Base-by-base conservation (phyloP, 805 yeast species). In the Ogataea paraovalis region DNA sequence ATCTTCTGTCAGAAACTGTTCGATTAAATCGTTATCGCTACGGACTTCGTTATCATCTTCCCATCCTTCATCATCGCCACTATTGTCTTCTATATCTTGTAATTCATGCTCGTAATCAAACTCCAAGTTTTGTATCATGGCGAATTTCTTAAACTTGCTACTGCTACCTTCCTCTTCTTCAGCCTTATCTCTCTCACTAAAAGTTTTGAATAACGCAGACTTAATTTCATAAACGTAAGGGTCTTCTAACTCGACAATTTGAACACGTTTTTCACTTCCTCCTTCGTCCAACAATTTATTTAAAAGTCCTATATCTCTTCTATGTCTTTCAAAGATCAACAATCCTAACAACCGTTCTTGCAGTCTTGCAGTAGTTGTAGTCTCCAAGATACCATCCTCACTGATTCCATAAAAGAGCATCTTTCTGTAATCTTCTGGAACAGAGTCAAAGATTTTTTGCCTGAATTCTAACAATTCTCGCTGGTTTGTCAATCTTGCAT, bases 51-150 rank as follows among this genome's bases (percentile, higher is more conserved):
- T 55, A 6, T 53, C 59, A 3, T 52, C 56, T 42, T 67, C 61
- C 30, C 28, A 25, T 6, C 10, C 28, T 7, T 25, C 28, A 25
- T 10, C 28, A 25, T 25, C 28, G 10, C 28, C 28, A 25, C 10
- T 10, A 25, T 10, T 10, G 39, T 62, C 64, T 12, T 54, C 57
- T 8, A 52, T 57, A 4, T 51, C 56, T 41, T 57, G 62, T 18
- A 64, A 41, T 1, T 30, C 44, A 36, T 58, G 54, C 41, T 70
- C 73, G 47, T 66, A 67, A 38, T 65, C 62, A 39, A 63, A 68
- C 50, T 70, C 74, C 7, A 69, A 46, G 23, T 57, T 62, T 48
- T 70, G 74, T 14, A 69, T 49, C 27, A 67, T 44, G 2, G 71
- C 64, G 38, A 70, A 61, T 43, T 59, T 60, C 34, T 46, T 55